Evolutionary conservation across 169 alveolate genomes (phyloP), one percentile per base, ranked within the genome.

Genomic region (Cryptosporidium sp.): DNA sequence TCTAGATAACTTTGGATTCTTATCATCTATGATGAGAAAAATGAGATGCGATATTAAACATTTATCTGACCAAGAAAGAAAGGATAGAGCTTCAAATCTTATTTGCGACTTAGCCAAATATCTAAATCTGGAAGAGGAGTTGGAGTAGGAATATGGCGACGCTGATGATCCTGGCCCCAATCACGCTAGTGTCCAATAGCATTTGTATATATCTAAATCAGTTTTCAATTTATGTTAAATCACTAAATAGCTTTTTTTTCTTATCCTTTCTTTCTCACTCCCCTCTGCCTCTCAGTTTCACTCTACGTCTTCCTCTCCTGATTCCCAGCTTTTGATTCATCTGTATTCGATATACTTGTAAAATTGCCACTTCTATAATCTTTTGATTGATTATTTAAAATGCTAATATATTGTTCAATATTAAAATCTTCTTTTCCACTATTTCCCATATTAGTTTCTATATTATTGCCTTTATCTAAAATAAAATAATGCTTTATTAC

Each of bases 21-120:
- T 80, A 14, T 59, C 35, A 31, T 59, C 61, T n/a, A 59, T 62
- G 52, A 80, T 62, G 26, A 33, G 43, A 16, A 43, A 62, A 26
- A 16, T 80, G 21, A 23, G 31, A 0, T 35, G 58, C 23, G 68
- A 80, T 26, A 31, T 26, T 23, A 39, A 80, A 10, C 39, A 59
- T 65, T 45, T 80, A 21, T 61, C 48, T 80, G 89, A 80, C 33
- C 68, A 61, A 9, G 89, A 80, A 65, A 80, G 89, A 43, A 80
- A 80, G 35, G 67, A 41, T 4, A 80, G 50, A 43, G 89, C 89
- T 5, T 62, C 89, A 7, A 65, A 80, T 23, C 51, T 62, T 29
- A 65, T 80, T 23, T 48, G 21, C 14, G 75, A 80, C 23, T 35
- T 80, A n/a, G 48, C 52, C 55, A 80, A 29, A 7, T 41, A 80